These are phyloP conservation scores for Trametes cubensis DNA, from an alignment of 768 basidiomycete species.

Conservation along the genomic window DNA sequence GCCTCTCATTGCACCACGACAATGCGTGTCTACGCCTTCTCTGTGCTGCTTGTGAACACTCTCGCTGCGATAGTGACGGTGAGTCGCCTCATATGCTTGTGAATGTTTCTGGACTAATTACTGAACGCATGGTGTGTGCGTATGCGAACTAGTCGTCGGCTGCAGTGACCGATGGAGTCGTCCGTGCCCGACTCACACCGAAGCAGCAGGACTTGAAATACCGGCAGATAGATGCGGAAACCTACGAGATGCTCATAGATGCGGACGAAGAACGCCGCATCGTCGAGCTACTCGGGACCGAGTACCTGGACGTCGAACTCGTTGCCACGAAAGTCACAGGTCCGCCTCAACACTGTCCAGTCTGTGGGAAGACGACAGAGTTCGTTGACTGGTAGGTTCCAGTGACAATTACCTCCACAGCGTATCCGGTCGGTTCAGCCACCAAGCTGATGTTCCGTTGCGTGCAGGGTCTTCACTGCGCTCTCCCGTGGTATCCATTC, in stretches of 20 bases:
- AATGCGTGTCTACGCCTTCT: too few relatives aligned
- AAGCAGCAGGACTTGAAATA: not conserved
- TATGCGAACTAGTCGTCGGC: not conserved
- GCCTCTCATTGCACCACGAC: too few relatives aligned
- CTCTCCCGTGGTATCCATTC: slow-evolving; percentile 21
- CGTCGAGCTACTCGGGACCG: slow-evolving; percentile 12
- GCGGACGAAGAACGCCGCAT: slow-evolving; percentile 18
- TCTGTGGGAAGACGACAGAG: slow-evolving; percentile 24
- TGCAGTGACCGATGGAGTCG: not conserved
- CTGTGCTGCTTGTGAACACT: not conserved
- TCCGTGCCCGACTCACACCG: not conserved
- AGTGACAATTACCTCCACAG: too few relatives aligned
- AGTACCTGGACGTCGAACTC: slow-evolving; percentile 12
- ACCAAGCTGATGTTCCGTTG: too few relatives aligned
- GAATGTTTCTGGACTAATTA: not conserved
- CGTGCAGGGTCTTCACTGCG: slow-evolving; percentile 20
- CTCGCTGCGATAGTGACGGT: not conserved
- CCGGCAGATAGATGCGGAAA: not conserved
- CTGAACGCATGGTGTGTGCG: not conserved
- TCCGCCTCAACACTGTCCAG: slow-evolving; percentile 5
- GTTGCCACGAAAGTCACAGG: slow-evolving; percentile 1
- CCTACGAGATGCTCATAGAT: slow-evolving; percentile 5
- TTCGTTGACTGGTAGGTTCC: slow-evolving; percentile 22
- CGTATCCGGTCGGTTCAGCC: too few relatives aligned
- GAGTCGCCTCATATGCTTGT: not conserved